Evolutionary conservation across 495 filamentous ascomycete species (phyloP).

Genomic region (Aspergillus incahuasiensis): DNA sequence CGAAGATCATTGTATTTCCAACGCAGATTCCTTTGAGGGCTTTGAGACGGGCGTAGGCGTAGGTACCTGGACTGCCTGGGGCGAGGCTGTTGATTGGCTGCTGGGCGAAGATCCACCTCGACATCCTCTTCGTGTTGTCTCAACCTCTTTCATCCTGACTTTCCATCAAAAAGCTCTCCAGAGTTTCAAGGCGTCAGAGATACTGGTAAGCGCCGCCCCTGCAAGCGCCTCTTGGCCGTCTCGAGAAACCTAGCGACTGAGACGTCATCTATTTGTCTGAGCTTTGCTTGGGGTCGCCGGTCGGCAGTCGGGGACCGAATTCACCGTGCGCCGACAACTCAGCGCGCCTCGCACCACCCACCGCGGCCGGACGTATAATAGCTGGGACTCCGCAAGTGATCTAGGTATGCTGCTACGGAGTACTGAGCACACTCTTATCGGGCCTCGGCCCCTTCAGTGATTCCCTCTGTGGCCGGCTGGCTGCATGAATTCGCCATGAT

Average conservation of each 20-base stretch:
- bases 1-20: not conserved
- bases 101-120: not conserved
- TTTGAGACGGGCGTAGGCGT: not conserved
- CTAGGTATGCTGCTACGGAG: not conserved
- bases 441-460: not conserved
- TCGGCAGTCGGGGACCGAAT: conserved; percentile 4
- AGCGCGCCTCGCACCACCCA: not conserved
- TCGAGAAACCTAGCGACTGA: too few relatives aligned
- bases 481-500: not conserved
- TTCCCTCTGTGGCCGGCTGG: not conserved
- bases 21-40: not conserved
- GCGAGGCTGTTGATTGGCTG: conserved; percentile 4
- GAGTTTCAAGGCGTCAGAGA: not conserved
- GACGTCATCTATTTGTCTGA: too few relatives aligned
- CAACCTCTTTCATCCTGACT: not conserved
- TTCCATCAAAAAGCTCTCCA: not conserved
- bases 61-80: not conserved
- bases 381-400: not conserved
- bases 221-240: too few relatives aligned
- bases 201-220: not conserved
- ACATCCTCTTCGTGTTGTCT: not conserved
- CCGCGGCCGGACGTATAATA: not conserved
- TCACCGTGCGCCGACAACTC: not conserved
- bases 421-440: too few relatives aligned
- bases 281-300: not conserved